Conservation (phyloP, 2,329 filamentous ascomycete species). For the Talaromyces islandicus region DNA sequence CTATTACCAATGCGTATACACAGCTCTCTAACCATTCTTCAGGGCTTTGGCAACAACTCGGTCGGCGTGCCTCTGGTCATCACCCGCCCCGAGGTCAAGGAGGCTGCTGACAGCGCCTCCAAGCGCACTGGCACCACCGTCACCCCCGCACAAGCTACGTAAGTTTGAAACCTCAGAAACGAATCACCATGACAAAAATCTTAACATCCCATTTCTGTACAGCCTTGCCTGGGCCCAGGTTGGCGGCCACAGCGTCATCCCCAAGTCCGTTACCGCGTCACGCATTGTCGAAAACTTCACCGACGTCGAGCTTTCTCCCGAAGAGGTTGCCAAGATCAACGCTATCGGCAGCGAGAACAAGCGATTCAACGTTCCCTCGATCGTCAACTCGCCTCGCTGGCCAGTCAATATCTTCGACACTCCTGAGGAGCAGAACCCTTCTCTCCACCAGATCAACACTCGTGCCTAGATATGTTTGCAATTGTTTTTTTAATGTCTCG, state of each 20-base stretch:
- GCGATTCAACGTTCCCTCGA: constrained; percentile 32
- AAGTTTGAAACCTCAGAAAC: constrained; percentile 7
- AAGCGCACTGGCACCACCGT: constrained; percentile 29
- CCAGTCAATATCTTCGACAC: constrained; percentile 53
- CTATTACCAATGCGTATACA: neutral
- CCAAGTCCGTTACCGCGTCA: constrained; percentile 38
- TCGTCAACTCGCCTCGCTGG: constrained; percentile 47
- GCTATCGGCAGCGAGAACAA: constrained; percentile 26
- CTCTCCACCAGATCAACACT: constrained; percentile 43
- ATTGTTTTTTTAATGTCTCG: neutral
- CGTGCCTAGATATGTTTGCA: constrained; percentile 5
- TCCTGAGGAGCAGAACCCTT: constrained; percentile 45
- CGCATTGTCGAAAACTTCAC: constrained; percentile 40
- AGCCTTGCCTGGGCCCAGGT: constrained; percentile 36
- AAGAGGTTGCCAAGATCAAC: constrained; percentile 31
- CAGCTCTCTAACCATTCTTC: neutral
- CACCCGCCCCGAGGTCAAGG: constrained; percentile 56
- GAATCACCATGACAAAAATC: neutral
- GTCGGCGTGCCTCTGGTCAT: constrained; percentile 59
- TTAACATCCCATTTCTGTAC: neutral
- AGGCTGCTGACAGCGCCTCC: constrained; percentile 55
- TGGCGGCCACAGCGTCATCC: constrained; percentile 35
- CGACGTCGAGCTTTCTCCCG: constrained; percentile 33
- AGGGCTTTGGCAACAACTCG: constrained; percentile 54
- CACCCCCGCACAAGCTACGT: constrained; percentile 32